phyloP scores from a whole-genome alignment of 202 grass and related monocot species.

The Schoenoplectus triqueter region DNA sequence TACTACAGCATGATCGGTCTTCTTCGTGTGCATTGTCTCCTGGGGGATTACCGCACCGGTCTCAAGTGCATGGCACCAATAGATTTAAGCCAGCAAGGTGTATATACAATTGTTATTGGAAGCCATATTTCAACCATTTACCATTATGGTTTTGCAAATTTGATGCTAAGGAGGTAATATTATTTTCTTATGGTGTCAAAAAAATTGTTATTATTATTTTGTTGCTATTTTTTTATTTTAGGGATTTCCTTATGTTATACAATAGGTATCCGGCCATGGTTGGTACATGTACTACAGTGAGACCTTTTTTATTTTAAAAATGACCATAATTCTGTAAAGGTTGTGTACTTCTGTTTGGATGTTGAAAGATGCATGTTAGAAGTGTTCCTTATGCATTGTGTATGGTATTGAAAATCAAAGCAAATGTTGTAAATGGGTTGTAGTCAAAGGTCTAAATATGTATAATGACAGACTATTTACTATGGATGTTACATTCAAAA shows the following conservation, averaged over 20 bases:
- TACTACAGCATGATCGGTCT: conserved; percentile 99
- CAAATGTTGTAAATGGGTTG: conserved; percentile 6
- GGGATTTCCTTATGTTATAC: background rate
- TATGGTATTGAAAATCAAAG: background rate
- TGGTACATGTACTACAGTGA: background rate
- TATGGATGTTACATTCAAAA: background rate
- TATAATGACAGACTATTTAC: background rate
- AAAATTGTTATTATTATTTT: background rate
- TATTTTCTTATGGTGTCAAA: background rate
- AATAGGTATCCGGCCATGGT: background rate
- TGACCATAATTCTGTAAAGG: background rate
- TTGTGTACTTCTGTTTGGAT: background rate
- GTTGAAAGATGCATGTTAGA: too few species aligned
- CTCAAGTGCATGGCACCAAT: conserved; percentile 90
- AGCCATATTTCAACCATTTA: conserved; percentile 98
- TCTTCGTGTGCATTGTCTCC: conserved; percentile 96
- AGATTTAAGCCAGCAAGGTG: conserved; percentile 93
- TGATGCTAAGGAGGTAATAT: conserved; percentile 86
- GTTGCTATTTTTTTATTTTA: background rate
- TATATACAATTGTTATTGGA: conserved; percentile 93
- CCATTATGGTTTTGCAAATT: conserved; percentile 93
- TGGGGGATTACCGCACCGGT: conserved; percentile 90
- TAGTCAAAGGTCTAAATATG: background rate
- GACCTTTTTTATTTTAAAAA: background rate
- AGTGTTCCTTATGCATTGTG: background rate